Conservation (phyloP, 139 green algal species). For the Tetraselmis striata region DNA sequence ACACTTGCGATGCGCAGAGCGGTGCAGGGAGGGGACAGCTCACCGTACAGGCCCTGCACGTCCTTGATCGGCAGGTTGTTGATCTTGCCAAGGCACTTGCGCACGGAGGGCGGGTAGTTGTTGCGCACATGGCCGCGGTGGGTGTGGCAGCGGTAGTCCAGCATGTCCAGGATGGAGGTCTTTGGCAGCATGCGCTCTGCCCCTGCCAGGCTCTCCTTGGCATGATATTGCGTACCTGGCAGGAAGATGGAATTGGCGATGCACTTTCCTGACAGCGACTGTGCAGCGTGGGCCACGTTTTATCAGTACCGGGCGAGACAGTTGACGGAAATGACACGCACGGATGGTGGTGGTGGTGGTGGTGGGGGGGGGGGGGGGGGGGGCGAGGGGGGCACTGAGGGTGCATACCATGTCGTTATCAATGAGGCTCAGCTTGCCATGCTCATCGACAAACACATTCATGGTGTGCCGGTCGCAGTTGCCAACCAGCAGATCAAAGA, state of each 20-base stretch:
- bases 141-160: constrained; percentile 45
- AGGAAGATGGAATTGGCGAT: background rate
- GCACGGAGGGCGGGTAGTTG: background rate
- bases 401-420: constrained; percentile 48
- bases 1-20: too few species aligned
- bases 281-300: too few species aligned
- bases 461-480: constrained; percentile 46
- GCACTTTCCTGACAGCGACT: background rate
- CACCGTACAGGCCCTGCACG: background rate
- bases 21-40: background rate
- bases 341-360: too few species aligned
- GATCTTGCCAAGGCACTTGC: background rate
- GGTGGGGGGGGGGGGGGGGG: too few species aligned
- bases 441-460: constrained; percentile 44
- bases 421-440: constrained; percentile 33
- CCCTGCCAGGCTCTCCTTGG: background rate
- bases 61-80: background rate
- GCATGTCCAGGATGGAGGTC: constrained; percentile 1
- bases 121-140: background rate
- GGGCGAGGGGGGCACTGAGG: too few species aligned
- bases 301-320: too few species aligned
- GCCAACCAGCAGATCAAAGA: constrained; percentile 40
- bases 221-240: background rate
- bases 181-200: background rate
- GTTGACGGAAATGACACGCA: too few species aligned